Evolutionary conservation across 2,329 filamentous ascomycete genomes (phyloP), one percentile per base, ranked within the genome.

Genomic region (Penicillium sclerotiorum): DNA sequence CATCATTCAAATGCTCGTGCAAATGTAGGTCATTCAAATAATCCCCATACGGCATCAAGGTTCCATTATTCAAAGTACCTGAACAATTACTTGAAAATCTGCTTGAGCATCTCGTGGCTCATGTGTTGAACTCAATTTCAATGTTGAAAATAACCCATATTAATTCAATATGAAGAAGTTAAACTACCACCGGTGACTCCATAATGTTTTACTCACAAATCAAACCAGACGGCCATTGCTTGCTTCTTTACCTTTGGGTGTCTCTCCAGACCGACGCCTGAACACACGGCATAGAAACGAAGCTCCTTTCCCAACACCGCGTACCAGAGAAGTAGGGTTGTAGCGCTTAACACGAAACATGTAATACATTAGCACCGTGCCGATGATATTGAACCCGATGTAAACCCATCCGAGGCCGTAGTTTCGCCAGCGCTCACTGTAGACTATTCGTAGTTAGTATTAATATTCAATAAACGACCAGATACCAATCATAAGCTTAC

Each of bases 381-480:
- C 80, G 23, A 67, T 66, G n/a, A 84, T 66, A 61, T 86, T 86
- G 64, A 85, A 82, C 11, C 75, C 64, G 47, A 85, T 76, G 52
- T 81, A 87, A 0, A 75, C 78, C 73, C 80, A 85, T 44, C 85
- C 70, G 21, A 88, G 69, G 1, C 84, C 86, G 63, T 86, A 86
- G 65, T 90, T 87, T 49, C 85, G 78, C 86, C 86, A 90, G 21
- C 84, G 73, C 22, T 87, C 73, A 22, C 56, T 64, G 63, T 86
- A 89, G 50, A 75, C 64, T 48, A 33, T 40, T 41, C 12, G 5
- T 4, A 27, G 22, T 58, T 40, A 54, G 49, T 22, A 33, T 21
- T 6, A 22, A 18, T 28, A 13, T 28, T 41, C 4, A 11, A 13
- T 15, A 12, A 13, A 28, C 18, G 15, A 2, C 2, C 18, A 7